Evolutionary conservation across 257 asterid species (phyloP), one percentile per base, ranked within the genome.

Genomic region (Voacanga thouarsii): DNA sequence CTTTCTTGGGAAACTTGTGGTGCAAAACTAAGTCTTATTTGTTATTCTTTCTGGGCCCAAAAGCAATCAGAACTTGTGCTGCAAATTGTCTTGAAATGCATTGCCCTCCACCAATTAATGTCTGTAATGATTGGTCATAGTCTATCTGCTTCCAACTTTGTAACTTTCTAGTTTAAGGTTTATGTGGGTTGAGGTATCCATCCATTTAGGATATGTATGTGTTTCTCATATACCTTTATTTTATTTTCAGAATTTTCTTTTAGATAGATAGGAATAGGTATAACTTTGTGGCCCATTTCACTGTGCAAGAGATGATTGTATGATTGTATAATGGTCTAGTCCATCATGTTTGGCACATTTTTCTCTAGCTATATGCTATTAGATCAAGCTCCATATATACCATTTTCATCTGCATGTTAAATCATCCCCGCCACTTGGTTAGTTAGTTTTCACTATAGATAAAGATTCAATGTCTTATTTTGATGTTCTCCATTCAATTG

Each of bases 111-210:
- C 72, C 60, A 78, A 68, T 68, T 78, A 45, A 39, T 57, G 68
- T 71, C 49, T 71, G 23, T 73, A 80, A 77, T 80, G 82, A 83
- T 80, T 80, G 82, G 77, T 26, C 50, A 60, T 60, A 55, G 16
- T 51, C 51, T 26, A 61, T 63, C 12, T 44, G 19, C 23, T 75
- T 75, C 74, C 51, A 70, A 41, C 63, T 70, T 73, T 19, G 68
- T 44, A 49, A 70, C 44, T 72, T 80, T 77, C 59, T 60, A 49
- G 77, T 81, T 81, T 77, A 72, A 72, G 77, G 81, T 81, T 76
- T 71, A 21, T 65, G 69, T 61, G 80, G 56, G 51, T 72, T 50
- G 59, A 74, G 56, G 77, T 50, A 41, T 39, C 50, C 64, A 45
- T 16, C 16, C 21, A 41, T 67, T 7, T 72, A 61, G 23, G 75